Evolutionary conservation across 305 asterid species (phyloP), one percentile per base, ranked within the genome.

Genomic region (Fraxinus sp.): DNA sequence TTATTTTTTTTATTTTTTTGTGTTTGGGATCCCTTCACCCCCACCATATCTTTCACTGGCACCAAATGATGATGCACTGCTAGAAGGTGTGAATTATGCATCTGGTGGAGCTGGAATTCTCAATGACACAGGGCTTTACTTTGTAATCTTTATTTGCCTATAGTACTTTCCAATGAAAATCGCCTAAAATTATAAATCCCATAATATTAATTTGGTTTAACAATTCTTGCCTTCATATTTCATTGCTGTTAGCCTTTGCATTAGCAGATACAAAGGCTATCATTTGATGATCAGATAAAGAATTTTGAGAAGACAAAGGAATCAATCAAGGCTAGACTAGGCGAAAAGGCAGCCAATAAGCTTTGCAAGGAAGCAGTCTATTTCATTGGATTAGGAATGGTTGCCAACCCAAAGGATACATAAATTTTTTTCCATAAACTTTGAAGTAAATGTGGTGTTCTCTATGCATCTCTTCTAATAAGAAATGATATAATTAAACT

Each of bases 81-180:
- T 92, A 30, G 20, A 89, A 89, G 98, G 98, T 2, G 97, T 91
- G 70, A 94, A 91, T 80, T 94, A 92, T 79, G 98, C 98, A 11
- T 93, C 97, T 28, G 97, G 97, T 80, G 97, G 97, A 79, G 95
- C 98, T 72, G 98, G 98, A 68, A 92, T 93, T 75, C 97, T 93
- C 72, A 93, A 92, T 59, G 93, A 92, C 11, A 92, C 98, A 0
- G 97, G 98, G 41, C 87, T 91, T 41, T 94, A 92, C 92, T 94
- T 92, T 81, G 98, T 93, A 92, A 85, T 20, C 3, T n/a, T 59
- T 46, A 36, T 52, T 70, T 9, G 32, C 14, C 26, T 11, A 20
- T n/a, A 35, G 33, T 74, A 20, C 32, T 16, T 13, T 52, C 1
- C 64, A n/a, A 52, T 52, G 64, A 5, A 52, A 52, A 52, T 52